Base-by-base conservation (phyloP, 73 alveolate species). In the Stentor roeselii region DNA sequence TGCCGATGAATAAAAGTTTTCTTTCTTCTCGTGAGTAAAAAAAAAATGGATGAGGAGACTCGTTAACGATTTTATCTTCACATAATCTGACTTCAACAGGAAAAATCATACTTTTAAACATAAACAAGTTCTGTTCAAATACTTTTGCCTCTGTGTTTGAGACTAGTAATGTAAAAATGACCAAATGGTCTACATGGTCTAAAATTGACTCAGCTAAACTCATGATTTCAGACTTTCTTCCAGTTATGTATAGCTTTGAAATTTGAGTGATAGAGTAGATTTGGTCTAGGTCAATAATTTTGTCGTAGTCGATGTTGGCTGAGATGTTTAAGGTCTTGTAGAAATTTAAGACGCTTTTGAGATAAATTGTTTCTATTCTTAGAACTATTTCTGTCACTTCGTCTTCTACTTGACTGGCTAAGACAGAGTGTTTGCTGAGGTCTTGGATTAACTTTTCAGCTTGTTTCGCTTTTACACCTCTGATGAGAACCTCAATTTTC, bases 41-140 rank as follows among this genome's bases (percentile, higher is more conserved):
- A 67, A 27, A 67, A 67, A 67, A 67, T 30, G 80, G 80, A 32
- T 67, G 80, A 21, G 80, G 80, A 34, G 80, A 67, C 34, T 67
- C 80, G 2, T 67, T 67, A 2, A 32, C 37, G 37, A n/a, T 32
- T 67, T 67, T 21, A 15, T 67, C 80, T 67, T 67, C 34, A 21
- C 42, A 67, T 0, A 67, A n/a, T 67, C 41, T 67, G 37, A 67
- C 37, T 67, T 67, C 80, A 30, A 40, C 80, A 15, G 80, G 80
- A 67, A 11, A 32, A 21, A 67, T 21, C 37, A 67, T 27, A 67
- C 37, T 67, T 67, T 67, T 67, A 32, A 67, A 67, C 41, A 27
- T n/a, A n/a, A 34, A 14, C 37, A 67, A 11, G 37, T 67, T 67
- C 2, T 21, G 21, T 32, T 21, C 37, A 21, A 67, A 1, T n/a